Evolutionary conservation across 441 rosid genomes (phyloP).

Genomic region (Cnidoscolus chayamansa): DNA sequence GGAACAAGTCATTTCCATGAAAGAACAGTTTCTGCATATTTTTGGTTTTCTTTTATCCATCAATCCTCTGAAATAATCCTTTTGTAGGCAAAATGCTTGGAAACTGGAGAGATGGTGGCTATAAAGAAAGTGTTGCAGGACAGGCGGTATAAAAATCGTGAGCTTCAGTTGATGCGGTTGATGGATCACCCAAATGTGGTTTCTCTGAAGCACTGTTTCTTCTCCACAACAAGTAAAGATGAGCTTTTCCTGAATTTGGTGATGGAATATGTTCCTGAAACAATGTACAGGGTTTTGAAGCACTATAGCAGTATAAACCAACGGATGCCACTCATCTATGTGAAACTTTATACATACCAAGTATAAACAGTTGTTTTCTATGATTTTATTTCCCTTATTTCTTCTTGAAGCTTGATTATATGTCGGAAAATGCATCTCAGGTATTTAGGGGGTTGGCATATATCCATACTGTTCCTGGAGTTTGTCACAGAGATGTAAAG

Average conservation of each 20-base stretch:
- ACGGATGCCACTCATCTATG: neutral
- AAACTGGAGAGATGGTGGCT: neutral
- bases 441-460: neutral
- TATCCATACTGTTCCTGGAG: neutral
- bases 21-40: neutral
- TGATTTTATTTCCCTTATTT: neutral
- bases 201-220: neutral
- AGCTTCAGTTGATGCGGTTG: neutral
- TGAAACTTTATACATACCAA: neutral
- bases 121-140: neutral
- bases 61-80: neutral
- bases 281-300: neutral
- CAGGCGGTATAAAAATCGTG: neutral
- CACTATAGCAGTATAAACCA: neutral
- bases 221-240: neutral
- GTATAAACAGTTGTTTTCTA: neutral
- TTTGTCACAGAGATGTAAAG: neutral
- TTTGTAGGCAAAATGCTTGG: neutral
- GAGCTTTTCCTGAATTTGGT: neutral
- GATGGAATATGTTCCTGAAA: neutral
- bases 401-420: neutral
- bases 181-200: slow-evolving; percentile 2
- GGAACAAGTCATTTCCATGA: neutral
- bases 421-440: neutral
- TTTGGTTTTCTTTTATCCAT: neutral